These are phyloP conservation scores for Ustulina deusta DNA, from an alignment of 2,329 filamentous ascomycete species.

Conservation along the genomic window DNA sequence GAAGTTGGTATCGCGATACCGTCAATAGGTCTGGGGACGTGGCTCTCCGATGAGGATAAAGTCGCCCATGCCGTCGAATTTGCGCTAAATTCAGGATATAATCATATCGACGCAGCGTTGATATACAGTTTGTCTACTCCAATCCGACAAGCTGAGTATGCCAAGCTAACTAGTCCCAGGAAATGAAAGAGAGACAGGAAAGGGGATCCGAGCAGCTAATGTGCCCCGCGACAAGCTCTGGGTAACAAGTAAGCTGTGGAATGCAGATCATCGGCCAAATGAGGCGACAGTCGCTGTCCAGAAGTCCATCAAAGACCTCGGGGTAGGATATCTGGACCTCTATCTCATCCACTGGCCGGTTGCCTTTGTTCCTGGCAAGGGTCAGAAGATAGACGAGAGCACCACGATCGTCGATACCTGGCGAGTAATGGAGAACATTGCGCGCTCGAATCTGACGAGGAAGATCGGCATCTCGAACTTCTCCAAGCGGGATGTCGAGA, in stretches of 20 bases:
- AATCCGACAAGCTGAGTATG: background rate
- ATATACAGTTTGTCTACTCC: constrained; percentile 45
- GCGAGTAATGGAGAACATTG: constrained; percentile 68
- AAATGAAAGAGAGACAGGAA: constrained; percentile 63
- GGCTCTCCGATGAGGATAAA: constrained; percentile 48
- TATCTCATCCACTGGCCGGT: constrained; percentile 62
- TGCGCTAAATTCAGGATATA: constrained; percentile 48
- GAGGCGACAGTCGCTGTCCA: constrained; percentile 60
- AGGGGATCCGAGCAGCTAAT: constrained; percentile 59
- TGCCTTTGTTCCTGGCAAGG: constrained; percentile 51
- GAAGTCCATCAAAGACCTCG: constrained; percentile 61
- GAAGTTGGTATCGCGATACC: constrained; percentile 44
- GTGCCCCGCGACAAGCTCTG: constrained; percentile 67
- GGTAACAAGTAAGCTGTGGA: constrained; percentile 59
- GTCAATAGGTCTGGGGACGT: constrained; percentile 49
- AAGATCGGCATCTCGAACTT: constrained; percentile 75
- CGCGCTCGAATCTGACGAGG: constrained; percentile 63
- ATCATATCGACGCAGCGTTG: constrained; percentile 49
- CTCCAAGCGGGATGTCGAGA: constrained; percentile 54
- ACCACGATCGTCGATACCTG: constrained; percentile 61
- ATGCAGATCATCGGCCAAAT: constrained; percentile 47
- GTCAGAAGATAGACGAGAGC: constrained; percentile 46
- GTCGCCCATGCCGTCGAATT: constrained; percentile 49
- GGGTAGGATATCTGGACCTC: constrained; percentile 63
- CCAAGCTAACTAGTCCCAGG: constrained; percentile 39